Base-by-base conservation (phyloP, 2,329 filamentous ascomycete species). In the Phialophora tarda region DNA sequence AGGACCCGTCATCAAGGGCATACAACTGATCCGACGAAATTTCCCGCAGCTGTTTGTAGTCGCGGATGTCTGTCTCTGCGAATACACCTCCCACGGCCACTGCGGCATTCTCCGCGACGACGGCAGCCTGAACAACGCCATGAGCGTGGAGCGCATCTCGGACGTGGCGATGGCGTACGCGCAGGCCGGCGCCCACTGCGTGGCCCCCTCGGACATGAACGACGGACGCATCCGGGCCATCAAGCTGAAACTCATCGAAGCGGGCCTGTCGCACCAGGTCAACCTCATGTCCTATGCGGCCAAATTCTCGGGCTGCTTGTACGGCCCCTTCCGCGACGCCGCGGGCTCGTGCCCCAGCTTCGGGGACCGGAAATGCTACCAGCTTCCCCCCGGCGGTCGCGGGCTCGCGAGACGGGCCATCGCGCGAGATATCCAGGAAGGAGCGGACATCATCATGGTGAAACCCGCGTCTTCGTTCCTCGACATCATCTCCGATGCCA, bases 131-230 rank as follows among this genome's bases (percentile, higher is more conserved):
- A 97, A 98, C 85, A 98, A 99, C 77, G 88, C 89, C 70, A 86
- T 96, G 55, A 97, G 93, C 2, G 93, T 98, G 8, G 94, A 98
- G 76, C 90, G 95, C 69, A 93, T 99, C 73, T 94, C 91, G 3
- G 93, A 98, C 77, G 94, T 98, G n/a, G 94, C 95, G n/a, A 85
- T 98, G 71, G 92, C 94, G 38, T 99, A 99, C 77, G 95, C 95
- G n/a, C 86, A 90, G 75, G 95, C 95, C 17, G 95, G 95, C 64
- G 95, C 94, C 0, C 95, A 99, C 80, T 98, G 94, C 78, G 93
- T 99, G 30, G 95, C 95, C 0, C 95, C 95, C 1, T 97, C 92
- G 1, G 95, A 99, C 78, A 99, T 99, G 95, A 99, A 98, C 78
- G 95, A 99, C 77, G 95, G 95, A 30, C 91, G 95, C 71, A 96